Conservation (phyloP, 371 early-diverging fungal genomes). For the Sporodiniella umbellata region DNA sequence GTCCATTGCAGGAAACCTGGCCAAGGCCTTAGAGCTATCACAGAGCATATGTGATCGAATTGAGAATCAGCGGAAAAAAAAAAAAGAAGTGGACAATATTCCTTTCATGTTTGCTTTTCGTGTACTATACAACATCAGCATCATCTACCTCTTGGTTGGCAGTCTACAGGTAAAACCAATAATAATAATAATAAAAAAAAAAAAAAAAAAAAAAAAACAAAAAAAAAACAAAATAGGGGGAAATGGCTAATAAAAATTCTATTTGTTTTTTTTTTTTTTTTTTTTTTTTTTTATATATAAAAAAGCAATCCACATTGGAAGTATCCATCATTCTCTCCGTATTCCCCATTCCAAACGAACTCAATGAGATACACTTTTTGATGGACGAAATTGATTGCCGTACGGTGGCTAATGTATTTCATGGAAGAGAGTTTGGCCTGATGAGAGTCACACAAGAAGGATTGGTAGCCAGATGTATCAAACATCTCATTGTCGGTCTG, state of each 20-base stretch:
- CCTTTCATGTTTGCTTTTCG: slow-evolving; percentile 53
- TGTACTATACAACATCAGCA: slow-evolving; percentile 44
- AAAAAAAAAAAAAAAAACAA: background rate
- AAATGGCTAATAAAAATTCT: no score
- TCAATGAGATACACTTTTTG: slow-evolving; percentile 38
- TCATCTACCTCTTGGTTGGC: slow-evolving; percentile 46
- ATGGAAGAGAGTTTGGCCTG: slow-evolving; percentile 45
- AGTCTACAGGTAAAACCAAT: slow-evolving; percentile 48
- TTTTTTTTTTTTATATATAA: background rate
- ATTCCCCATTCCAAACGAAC: slow-evolving; percentile 38
- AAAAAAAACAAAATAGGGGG: background rate
- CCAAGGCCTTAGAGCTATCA: slow-evolving; percentile 40
- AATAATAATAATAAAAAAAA: background rate
- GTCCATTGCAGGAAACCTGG: slow-evolving; percentile 42
- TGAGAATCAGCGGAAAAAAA: slow-evolving; percentile 37
- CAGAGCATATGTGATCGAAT: slow-evolving; percentile 47
- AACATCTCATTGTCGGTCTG: slow-evolving; percentile 44
- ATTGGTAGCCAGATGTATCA: slow-evolving; percentile 44
- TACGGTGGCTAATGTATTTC: slow-evolving; percentile 32
- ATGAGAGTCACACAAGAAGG: slow-evolving; percentile 50
- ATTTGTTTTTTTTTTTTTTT: no score
- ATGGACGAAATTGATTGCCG: slow-evolving; percentile 39
- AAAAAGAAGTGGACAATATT: slow-evolving; percentile 32
- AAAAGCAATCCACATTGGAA: slow-evolving; percentile 50
- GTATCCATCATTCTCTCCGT: slow-evolving; percentile 49